A percentile compares a stretch with the other conserved stretches of the same genome.
Evolutionary conservation across 2,329 filamentous ascomycete species (phyloP).

Genomic region (Teratosphaeria gauchensis): DNA sequence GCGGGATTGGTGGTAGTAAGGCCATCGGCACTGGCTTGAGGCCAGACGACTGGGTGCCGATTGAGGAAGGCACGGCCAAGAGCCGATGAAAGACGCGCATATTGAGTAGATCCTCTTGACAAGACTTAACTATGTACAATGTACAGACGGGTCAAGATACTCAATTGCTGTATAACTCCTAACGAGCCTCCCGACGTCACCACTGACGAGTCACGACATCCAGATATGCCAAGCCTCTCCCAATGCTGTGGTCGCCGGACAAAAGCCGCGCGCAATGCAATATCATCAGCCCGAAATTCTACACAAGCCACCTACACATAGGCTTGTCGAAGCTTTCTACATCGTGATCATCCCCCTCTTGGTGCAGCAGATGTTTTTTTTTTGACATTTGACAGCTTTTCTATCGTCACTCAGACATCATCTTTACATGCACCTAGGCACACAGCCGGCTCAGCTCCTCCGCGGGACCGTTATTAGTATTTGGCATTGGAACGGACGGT

Average conservation of each 20-base stretch:
- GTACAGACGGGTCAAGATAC: not conserved
- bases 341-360: not conserved
- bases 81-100: constrained; percentile 20
- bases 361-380: not conserved
- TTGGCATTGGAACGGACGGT: not conserved
- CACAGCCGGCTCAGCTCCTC: not conserved
- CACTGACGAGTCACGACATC: not conserved
- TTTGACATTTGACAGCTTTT: not conserved
- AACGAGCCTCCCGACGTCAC: not conserved
- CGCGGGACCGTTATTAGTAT: not conserved
- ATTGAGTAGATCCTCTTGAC: not conserved
- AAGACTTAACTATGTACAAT: not conserved
- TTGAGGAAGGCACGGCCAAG: constrained; percentile 23
- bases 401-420: not conserved
- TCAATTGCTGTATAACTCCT: not conserved
- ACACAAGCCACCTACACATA: not conserved
- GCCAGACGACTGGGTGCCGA: constrained; percentile 22
- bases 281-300: not conserved
- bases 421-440: not conserved
- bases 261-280: not conserved
- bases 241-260: not conserved
- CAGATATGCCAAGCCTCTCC: not conserved
- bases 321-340: not conserved
- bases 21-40: constrained; percentile 41
- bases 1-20: constrained; percentile 73